Evolutionary conservation across 148 eudicot species (phyloP).

Genomic region (Cornus kousa): DNA sequence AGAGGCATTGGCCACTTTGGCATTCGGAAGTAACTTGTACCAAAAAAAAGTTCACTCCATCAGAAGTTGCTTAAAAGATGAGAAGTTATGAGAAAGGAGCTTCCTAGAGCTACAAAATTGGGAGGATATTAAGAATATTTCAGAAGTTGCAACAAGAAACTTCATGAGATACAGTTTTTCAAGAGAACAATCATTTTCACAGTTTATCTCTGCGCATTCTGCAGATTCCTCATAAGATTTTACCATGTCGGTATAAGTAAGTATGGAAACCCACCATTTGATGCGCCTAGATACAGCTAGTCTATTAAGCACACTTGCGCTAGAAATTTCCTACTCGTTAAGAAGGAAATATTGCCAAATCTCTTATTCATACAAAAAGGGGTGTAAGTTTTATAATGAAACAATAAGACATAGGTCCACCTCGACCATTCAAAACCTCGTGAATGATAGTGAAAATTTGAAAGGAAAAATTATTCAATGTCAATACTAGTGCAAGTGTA

Average conservation of each 20-base stretch:
- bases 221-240: background rate
- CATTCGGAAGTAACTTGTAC: too few relatives aligned
- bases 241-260: background rate
- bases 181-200: background rate
- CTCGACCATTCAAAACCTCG: background rate
- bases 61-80: too few relatives aligned
- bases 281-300: background rate
- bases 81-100: background rate
- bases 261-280: background rate
- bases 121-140: background rate
- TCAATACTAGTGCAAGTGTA: background rate
- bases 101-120: background rate
- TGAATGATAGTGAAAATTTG: background rate
- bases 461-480: background rate
- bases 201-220: background rate
- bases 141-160: background rate
- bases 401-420: background rate
- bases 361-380: too few relatives aligned
- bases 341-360: too few relatives aligned
- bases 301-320: too few relatives aligned
- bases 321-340: too few relatives aligned
- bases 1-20: too few relatives aligned
- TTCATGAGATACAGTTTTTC: background rate
- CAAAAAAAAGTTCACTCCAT: too few relatives aligned
- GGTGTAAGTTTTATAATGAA: too few relatives aligned